A percentile compares a stretch with the other conserved stretches of the same genome.
phyloP scores from a whole-genome alignment of 805 yeast species.

The Metschnikowia cerradonensis region DNA sequence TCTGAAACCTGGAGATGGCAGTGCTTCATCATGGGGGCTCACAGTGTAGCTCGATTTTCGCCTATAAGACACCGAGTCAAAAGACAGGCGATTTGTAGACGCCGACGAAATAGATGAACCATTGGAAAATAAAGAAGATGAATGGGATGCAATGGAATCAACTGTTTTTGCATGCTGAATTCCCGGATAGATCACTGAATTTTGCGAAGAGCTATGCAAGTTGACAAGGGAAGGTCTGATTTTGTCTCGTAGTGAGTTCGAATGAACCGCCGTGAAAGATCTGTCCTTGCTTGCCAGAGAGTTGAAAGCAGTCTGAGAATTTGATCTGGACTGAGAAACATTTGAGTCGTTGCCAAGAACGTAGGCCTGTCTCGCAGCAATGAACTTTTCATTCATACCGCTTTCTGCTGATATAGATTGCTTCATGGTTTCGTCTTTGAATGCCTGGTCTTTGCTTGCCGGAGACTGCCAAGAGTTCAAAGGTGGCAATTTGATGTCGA shows the following conservation, averaged over 20 bases:
- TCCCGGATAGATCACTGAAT: not conserved
- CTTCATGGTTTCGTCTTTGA: not conserved
- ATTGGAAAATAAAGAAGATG: conserved; percentile 35
- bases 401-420: not conserved
- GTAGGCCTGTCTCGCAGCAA: not conserved
- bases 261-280: not conserved
- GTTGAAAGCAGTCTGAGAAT: not conserved
- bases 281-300: not conserved
- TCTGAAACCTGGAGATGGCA: not conserved
- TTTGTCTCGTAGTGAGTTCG: conserved; percentile 23
- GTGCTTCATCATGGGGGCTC: conserved; percentile 3
- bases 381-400: not conserved
- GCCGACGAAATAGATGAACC: conserved; percentile 34
- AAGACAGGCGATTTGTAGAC: conserved; percentile 26
- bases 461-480: not conserved
- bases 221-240: conserved; percentile 36
- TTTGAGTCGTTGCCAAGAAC: not conserved
- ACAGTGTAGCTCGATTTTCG: not conserved
- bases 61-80: conserved; percentile 27
- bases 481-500: conserved; percentile 1
- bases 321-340: not conserved
- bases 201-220: conserved; percentile 18
- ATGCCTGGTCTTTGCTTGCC: not conserved
- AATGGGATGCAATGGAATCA: conserved; percentile 27
- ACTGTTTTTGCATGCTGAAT: conserved; percentile 1